Percentiles rank a stretch among this genome's conserved stretches.
Conservation (phyloP, 345 rosid species). For the Boechera retrofracta region DNA sequence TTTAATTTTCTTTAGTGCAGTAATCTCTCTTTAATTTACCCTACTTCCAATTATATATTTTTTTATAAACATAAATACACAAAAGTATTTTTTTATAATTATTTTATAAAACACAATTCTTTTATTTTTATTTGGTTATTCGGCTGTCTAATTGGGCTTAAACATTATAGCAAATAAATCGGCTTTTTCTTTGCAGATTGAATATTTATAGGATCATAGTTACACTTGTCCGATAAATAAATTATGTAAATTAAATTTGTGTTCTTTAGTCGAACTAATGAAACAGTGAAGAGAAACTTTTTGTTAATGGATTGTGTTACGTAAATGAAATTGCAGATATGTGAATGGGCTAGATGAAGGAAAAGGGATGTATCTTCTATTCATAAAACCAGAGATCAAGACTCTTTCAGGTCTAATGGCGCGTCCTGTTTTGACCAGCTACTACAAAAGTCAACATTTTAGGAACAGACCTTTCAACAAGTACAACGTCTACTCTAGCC, state of each 20-base stretch:
- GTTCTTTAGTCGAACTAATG: constrained; percentile 28
- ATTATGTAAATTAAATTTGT: background rate
- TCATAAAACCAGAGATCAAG: constrained; percentile 80
- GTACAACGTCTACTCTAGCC: constrained; percentile 84
- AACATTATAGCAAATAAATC: background rate
- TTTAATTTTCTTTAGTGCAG: background rate
- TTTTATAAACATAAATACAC: background rate
- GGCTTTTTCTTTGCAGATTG: background rate
- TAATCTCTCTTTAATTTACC: background rate
- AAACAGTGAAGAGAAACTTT: constrained; percentile 43
- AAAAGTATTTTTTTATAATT: too few species aligned
- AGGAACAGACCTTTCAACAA: constrained; percentile 77
- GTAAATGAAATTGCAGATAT: constrained; percentile 55
- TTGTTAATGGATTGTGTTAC: background rate
- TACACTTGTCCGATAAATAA: background rate
- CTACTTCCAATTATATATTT: background rate
- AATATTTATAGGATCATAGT: background rate
- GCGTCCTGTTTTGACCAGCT: constrained; percentile 92
- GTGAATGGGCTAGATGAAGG: constrained; percentile 88
- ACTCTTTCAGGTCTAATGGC: constrained; percentile 90
- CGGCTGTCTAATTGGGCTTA: background rate
- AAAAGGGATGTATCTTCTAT: constrained; percentile 87
- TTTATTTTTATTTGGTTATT: background rate
- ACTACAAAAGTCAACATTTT: constrained; percentile 87
- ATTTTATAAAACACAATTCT: background rate